A percentile compares a stretch with the other conserved stretches of the same genome.
Conservation (phyloP, 768 basidiomycete species). For the Lactarius pseudohatsudake region DNA sequence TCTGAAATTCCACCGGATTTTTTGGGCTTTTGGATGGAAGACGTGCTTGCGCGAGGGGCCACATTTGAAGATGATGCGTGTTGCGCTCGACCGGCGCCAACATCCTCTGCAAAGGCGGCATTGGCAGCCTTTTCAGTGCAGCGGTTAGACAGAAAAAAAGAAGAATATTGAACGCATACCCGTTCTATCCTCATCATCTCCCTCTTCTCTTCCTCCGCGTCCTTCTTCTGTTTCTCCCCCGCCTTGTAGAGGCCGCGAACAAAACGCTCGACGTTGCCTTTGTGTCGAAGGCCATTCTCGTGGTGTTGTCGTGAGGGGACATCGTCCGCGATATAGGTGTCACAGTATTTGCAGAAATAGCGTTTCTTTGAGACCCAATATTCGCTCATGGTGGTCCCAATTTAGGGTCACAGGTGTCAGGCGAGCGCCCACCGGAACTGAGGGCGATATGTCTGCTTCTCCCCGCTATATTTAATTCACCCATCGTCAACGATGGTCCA, state of each 20-base stretch:
- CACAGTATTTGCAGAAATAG: slow-evolving; percentile 97
- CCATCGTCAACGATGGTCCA: background rate
- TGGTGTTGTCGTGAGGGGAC: slow-evolving; percentile 88
- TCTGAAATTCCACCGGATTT: slow-evolving; percentile 71
- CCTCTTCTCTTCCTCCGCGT: slow-evolving; percentile 78
- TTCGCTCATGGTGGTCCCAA: slow-evolving; percentile 63
- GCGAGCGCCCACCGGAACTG: no score
- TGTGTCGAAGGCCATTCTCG: slow-evolving; percentile 90
- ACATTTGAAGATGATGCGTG: slow-evolving; percentile 30
- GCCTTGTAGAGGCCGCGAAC: slow-evolving; percentile 91
- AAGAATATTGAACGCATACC: slow-evolving; percentile 42
- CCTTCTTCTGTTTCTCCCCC: slow-evolving; percentile 85
- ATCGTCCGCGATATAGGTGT: slow-evolving; percentile 96
- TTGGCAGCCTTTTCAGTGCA: slow-evolving; percentile 59
- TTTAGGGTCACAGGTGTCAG: background rate
- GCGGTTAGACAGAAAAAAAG: slow-evolving; percentile 17
- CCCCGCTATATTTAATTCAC: background rate
- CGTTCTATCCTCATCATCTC: slow-evolving; percentile 86
- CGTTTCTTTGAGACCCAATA: slow-evolving; percentile 93
- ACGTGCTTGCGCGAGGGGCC: slow-evolving; percentile 30
- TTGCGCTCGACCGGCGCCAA: slow-evolving; percentile 60
- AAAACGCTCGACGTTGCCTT: slow-evolving; percentile 91
- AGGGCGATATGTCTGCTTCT: background rate
- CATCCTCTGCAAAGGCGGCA: slow-evolving; percentile 75
- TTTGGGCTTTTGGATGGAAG: slow-evolving; percentile 36